Base-by-base conservation (phyloP, 2,329 filamentous ascomycete genomes). In the Cladosporium colombiae region DNA sequence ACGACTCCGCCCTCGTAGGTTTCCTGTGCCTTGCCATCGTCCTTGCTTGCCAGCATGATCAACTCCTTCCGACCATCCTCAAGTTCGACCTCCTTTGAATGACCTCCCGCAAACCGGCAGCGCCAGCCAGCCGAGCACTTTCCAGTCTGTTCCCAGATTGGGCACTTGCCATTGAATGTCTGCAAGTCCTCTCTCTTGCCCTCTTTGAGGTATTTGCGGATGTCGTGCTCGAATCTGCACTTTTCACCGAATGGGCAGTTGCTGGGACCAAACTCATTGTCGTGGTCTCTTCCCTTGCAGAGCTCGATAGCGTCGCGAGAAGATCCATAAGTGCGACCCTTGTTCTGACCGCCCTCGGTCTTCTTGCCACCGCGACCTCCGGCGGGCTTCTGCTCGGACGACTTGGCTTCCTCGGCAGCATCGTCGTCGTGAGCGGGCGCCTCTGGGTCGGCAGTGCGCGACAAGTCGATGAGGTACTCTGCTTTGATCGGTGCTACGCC, bases 51-150 rank as follows among this genome's bases (percentile, higher is more conserved):
- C 23, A 90, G 73, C 58, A 97, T 82, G 3, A 94, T 83, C 62
- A 98, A 80, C 79, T 98, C 94, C 73, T 91, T 92, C 70, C 86
- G 86, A 10, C 93, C 94, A 76, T 96, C 93, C 63, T 89, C 88
- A 23, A 83, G 87, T 70, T 91, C 87, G 27, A 91, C 79, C 79
- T 98, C 94, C 68, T 88, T 84, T 72, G 92, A 95, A 79, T 99
- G 95, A 68, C 92, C 96, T 68, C 86, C 86, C 37, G 92, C 90
- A 74, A 97, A 96, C 25, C 94, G 90, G 77, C 95, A 99, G 77
- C 94, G 96, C 93, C 94, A 99, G 6, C 95, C 95, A 16, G 90
- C 87, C 58, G 86, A 85, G 73, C 95, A 99, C 68, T 84, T 87
- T 14, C 93, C 93, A 69, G 89, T 86, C 18, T 83, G 82, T 70